Percentiles rank a stretch among this genome's conserved stretches.
Conservation (phyloP, 2,329 filamentous ascomycete genomes). For the Scedosporium boydii region DNA sequence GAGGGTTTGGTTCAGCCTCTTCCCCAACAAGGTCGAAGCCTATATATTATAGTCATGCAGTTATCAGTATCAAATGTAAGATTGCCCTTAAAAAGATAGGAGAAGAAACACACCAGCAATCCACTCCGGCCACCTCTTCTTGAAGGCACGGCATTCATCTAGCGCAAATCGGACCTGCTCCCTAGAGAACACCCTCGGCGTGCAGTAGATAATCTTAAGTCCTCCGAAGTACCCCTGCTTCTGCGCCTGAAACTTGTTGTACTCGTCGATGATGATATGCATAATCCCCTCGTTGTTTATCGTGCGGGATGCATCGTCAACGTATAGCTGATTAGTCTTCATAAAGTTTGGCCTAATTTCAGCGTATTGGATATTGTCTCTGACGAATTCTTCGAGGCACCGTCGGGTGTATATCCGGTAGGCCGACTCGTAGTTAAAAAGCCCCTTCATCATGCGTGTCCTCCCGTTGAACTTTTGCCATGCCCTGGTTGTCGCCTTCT, state of each 20-base stretch:
- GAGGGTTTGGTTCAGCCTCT: constrained; percentile 50
- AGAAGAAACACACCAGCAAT: constrained; percentile 47
- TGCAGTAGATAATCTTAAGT: constrained; percentile 64
- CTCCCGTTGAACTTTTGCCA: constrained; percentile 58
- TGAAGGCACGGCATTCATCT: constrained; percentile 52
- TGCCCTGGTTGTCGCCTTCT: constrained; percentile 25
- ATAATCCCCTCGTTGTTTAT: constrained; percentile 52
- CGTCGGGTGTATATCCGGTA: constrained; percentile 50
- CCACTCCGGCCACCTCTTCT: constrained; percentile 43
- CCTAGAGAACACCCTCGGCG: constrained; percentile 49
- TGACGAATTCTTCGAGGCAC: constrained; percentile 51
- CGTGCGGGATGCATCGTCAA: constrained; percentile 40
- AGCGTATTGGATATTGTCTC: constrained; percentile 60
- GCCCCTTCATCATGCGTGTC: constrained; percentile 63
- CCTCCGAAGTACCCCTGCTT: constrained; percentile 43
- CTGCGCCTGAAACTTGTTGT: constrained; percentile 34
- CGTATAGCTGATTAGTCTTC: constrained; percentile 50
- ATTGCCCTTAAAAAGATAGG: background rate
- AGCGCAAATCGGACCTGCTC: constrained; percentile 40
- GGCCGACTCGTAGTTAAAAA: constrained; percentile 57
- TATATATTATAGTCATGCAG: constrained; percentile 15
- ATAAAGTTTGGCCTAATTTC: constrained; percentile 64
- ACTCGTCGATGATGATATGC: constrained; percentile 46
- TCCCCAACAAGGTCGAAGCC: constrained; percentile 65
- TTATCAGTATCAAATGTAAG: background rate